phyloP scores from a whole-genome alignment of 2,329 filamentous ascomycete species.

The Curvularia spicifera region DNA sequence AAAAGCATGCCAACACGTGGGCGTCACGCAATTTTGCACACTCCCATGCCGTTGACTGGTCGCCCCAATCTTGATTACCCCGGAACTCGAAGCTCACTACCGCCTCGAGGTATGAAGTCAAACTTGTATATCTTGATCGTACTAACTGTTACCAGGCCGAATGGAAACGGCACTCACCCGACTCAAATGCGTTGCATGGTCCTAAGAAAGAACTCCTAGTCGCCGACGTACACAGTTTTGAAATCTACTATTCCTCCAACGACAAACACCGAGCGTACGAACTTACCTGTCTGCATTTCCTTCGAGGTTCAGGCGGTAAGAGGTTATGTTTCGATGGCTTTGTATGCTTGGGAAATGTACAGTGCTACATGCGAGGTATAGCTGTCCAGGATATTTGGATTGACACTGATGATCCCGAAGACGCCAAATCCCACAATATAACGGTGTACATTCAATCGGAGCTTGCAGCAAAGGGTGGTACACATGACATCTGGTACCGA shows the following conservation, averaged over 20 bases:
- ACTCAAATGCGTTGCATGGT: constrained; percentile 2
- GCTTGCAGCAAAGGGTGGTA: constrained; percentile 22
- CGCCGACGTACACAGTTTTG: constrained; percentile 35
- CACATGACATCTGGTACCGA: constrained; percentile 66
- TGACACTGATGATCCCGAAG: constrained; percentile 65
- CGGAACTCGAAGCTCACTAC: constrained; percentile 17
- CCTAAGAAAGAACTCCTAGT: constrained; percentile 17
- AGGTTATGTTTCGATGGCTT: constrained; percentile 38
- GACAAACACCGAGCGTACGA: constrained; percentile 3
- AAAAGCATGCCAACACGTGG: background rate
- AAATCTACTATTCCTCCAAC: constrained; percentile 26
- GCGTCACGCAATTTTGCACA: constrained; percentile 17
- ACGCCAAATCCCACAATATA: constrained; percentile 55
- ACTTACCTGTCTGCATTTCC: constrained; percentile 24
- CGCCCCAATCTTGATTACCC: constrained; percentile 6
- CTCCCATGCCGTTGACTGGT: constrained; percentile 22
- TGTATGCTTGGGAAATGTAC: constrained; percentile 54
- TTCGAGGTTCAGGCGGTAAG: constrained; percentile 17
- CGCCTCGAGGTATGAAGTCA: constrained; percentile 17
- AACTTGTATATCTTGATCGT: too few species aligned
- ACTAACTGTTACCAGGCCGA: constrained; percentile 7
- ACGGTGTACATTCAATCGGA: constrained; percentile 70
- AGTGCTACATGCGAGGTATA: constrained; percentile 62
- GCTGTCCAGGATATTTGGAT: constrained; percentile 67
- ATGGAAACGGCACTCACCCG: constrained; percentile 10